Evolutionary conservation across 2,329 filamentous ascomycete genomes (phyloP).

Genomic region (Claviceps sp.): DNA sequence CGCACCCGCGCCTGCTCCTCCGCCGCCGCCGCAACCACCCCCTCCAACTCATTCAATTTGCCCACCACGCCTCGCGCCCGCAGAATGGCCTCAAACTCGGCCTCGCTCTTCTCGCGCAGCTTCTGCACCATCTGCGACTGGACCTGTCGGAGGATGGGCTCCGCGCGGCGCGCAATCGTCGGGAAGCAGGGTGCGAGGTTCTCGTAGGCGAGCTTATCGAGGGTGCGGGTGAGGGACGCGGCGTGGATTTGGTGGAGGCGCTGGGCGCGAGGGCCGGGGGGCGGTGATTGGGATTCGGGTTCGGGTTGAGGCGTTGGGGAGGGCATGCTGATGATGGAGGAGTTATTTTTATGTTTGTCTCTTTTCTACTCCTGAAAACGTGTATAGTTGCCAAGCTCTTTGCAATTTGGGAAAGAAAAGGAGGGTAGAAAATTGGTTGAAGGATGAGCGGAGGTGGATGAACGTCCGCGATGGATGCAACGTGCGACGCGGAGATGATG

Average conservation of each 20-base stretch:
- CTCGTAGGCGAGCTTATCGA: constrained; percentile 40
- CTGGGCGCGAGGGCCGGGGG: constrained; percentile 43
- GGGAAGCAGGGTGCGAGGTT: constrained; percentile 50
- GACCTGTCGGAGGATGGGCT: constrained; percentile 37
- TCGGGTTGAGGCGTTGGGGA: too few relatives aligned
- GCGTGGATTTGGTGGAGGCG: constrained; percentile 41
- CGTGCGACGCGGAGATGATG: too few relatives aligned
- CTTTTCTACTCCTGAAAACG: too few relatives aligned
- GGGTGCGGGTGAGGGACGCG: constrained; percentile 37
- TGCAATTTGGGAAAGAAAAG: too few relatives aligned
- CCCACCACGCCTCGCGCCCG: constrained; percentile 37
- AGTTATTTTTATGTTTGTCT: not conserved
- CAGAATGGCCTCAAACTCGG: constrained; percentile 45
- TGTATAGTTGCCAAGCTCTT: too few relatives aligned
- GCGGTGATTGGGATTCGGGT: constrained; percentile 7
- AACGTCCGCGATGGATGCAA: too few relatives aligned
- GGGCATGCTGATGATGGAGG: not conserved
- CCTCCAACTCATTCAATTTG: constrained; percentile 46
- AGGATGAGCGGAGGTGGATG: too few relatives aligned
- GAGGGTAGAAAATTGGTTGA: too few relatives aligned
- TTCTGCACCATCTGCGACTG: constrained; percentile 45
- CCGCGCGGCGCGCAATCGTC: constrained; percentile 38
- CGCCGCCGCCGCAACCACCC: constrained; percentile 37
- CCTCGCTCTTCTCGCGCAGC: constrained; percentile 39
- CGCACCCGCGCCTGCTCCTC: constrained; percentile 8